A percentile compares a stretch with the other conserved stretches of the same genome.
phyloP scores from a whole-genome alignment of 202 grass and related monocot genomes.

The Schoenoplectus tabernaemontani region DNA sequence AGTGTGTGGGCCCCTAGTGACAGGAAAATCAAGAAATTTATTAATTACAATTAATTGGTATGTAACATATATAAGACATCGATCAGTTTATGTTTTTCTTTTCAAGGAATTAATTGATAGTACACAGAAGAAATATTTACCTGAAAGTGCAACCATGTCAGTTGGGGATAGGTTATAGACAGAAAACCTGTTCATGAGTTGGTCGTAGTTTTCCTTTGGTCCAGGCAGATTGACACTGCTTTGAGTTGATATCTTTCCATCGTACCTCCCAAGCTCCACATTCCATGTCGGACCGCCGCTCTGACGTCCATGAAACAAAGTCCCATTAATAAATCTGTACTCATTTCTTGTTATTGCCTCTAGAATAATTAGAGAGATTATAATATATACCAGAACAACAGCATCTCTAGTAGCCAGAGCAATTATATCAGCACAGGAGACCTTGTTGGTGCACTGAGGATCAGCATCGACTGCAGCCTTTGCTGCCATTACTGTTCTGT shows the following conservation, averaged over 20 bases:
- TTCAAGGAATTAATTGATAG: background rate
- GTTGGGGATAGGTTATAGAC: conserved; percentile 9
- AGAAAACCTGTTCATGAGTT: conserved; percentile 15
- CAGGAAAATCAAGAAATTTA: background rate
- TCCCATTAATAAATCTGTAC: background rate
- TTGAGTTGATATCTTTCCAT: conserved; percentile 7
- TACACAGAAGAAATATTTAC: background rate
- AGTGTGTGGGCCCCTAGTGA: conserved; percentile 26
- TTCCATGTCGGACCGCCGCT: conserved; percentile 22
- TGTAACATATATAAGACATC: background rate
- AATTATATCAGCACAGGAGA: conserved; percentile 36
- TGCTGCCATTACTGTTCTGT: background rate
- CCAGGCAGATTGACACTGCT: conserved; percentile 12
- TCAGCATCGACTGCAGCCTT: conserved; percentile 26
- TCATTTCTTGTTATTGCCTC: background rate
- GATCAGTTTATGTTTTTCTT: background rate
- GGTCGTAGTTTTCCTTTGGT: conserved; percentile 1
- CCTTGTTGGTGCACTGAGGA: conserved; percentile 23
- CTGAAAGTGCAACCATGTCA: conserved; percentile 32
- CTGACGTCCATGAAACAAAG: background rate
- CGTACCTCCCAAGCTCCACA: conserved; percentile 29
- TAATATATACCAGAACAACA: conserved; percentile 29
- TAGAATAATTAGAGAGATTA: background rate
- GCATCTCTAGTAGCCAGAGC: conserved; percentile 31
- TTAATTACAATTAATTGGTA: background rate